These are phyloP conservation scores for Picea glauca DNA, from an alignment of 75 land plant genomes.

Conservation along the genomic window DNA sequence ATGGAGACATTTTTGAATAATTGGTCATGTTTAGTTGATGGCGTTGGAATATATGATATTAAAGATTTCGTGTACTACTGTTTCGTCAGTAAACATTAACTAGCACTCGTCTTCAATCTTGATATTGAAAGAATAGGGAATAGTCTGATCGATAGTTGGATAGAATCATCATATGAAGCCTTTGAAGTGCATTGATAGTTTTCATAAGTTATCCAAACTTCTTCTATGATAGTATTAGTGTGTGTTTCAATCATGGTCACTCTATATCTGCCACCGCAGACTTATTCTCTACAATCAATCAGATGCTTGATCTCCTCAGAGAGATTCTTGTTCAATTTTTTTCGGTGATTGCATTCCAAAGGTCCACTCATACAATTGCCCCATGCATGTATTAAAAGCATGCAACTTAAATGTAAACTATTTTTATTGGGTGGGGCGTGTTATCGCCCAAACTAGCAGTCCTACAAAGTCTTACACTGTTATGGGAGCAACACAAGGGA, in stretches of 20 bases:
- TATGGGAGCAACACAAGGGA: too few relatives aligned
- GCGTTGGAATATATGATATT: conserved; percentile 18
- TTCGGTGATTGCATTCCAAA: too few relatives aligned
- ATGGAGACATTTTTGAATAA: too few relatives aligned
- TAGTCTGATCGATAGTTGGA: conserved; percentile 51
- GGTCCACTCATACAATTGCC: too few relatives aligned
- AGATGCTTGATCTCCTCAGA: too few relatives aligned
- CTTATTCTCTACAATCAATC: conserved; percentile 5
- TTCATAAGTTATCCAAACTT: conserved; percentile 48
- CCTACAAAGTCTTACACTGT: too few relatives aligned
- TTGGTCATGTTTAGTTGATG: too few relatives aligned
- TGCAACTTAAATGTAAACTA: too few relatives aligned
- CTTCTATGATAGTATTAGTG: conserved; percentile 23
- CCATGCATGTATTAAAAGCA: too few relatives aligned
- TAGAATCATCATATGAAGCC: conserved; percentile 36
- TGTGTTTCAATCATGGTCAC: conserved; percentile 43
- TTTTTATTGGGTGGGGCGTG: too few relatives aligned
- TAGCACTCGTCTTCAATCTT: conserved; percentile 49
- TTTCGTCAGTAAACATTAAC: conserved; percentile 44
- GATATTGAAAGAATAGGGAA: conserved; percentile 64
- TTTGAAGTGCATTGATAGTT: conserved; percentile 41
- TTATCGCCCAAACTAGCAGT: too few relatives aligned
- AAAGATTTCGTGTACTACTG: conserved; percentile 41
- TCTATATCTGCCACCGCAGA: conserved; percentile 46
- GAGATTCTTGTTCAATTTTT: too few relatives aligned